Evolutionary conservation across 495 filamentous ascomycete species (phyloP).

Genomic region (Xylaria grammica): DNA sequence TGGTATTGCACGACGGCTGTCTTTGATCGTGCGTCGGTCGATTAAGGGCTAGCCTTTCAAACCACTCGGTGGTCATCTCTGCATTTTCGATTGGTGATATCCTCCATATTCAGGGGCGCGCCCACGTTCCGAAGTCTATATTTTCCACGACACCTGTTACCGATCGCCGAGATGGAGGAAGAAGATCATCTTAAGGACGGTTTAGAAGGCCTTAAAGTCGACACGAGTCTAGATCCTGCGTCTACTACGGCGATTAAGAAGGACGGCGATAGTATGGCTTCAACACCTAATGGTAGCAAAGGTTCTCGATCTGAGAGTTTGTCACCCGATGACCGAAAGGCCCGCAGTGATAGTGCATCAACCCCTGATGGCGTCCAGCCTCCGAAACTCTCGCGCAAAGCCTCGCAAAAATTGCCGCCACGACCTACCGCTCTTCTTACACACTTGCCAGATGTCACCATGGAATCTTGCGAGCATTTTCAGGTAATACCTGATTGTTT

Average conservation of each 20-base stretch:
- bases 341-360: conserved; percentile 46
- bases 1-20: conserved; percentile 20
- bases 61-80: background rate
- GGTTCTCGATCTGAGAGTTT: conserved; percentile 44
- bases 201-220: conserved; percentile 35
- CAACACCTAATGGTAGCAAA: conserved; percentile 49
- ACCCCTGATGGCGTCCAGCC: conserved; percentile 53
- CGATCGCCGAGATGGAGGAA: conserved; percentile 47
- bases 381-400: conserved; percentile 75
- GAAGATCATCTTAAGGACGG: conserved; percentile 41
- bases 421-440: conserved; percentile 68
- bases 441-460: conserved; percentile 74
- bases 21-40: conserved; percentile 11
- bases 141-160: conserved; percentile 18
- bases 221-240: conserved; percentile 35
- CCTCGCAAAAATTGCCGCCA: conserved; percentile 69
- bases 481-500: conserved; percentile 79
- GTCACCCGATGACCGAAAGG: conserved; percentile 52
- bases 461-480: conserved; percentile 77
- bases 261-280: conserved; percentile 40
- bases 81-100: conserved; percentile 8
- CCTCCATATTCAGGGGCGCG: background rate
- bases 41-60: conserved; percentile 16
- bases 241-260: conserved; percentile 42
- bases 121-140: conserved; percentile 8